Percentiles rank a stretch among this genome's conserved stretches.
Conservation (phyloP, 2,329 filamentous ascomycete genomes). For the Pseudogymnoascus sp. region DNA sequence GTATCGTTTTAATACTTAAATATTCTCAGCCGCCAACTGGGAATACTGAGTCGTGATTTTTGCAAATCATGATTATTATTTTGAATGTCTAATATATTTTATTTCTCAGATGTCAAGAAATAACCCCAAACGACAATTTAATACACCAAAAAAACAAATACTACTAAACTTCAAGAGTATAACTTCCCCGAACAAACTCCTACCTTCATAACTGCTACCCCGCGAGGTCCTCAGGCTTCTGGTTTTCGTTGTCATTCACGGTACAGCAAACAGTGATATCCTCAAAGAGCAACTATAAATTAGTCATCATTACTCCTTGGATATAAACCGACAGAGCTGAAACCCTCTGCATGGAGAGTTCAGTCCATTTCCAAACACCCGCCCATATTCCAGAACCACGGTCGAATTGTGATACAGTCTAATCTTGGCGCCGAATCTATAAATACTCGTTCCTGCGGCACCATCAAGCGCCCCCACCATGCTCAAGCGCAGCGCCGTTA, state of each 20-base stretch:
- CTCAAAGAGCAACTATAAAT: background rate
- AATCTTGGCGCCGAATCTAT: background rate
- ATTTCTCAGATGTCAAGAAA: background rate
- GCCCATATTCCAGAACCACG: background rate
- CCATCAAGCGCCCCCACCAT: background rate
- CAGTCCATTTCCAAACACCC: background rate
- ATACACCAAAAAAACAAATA: background rate
- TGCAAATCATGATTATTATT: no score
- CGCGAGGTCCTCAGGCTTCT: no score
- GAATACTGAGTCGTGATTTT: no score
- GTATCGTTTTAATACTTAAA: background rate
- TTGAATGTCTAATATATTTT: background rate
- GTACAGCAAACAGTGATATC: background rate
- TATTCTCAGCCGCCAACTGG: background rate
- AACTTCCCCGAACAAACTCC: background rate
- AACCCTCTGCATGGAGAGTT: background rate
- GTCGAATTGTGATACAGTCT: background rate
- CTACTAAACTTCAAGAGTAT: background rate
- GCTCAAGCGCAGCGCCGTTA: background rate
- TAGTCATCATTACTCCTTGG: background rate
- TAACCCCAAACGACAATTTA: background rate
- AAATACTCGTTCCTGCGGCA: slow-evolving; percentile 1
- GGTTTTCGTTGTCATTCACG: background rate
- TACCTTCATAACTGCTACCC: background rate
- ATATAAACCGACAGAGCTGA: background rate